phyloP scores from a whole-genome alignment of 257 asterid species.

The Mitragyna speciosa region DNA sequence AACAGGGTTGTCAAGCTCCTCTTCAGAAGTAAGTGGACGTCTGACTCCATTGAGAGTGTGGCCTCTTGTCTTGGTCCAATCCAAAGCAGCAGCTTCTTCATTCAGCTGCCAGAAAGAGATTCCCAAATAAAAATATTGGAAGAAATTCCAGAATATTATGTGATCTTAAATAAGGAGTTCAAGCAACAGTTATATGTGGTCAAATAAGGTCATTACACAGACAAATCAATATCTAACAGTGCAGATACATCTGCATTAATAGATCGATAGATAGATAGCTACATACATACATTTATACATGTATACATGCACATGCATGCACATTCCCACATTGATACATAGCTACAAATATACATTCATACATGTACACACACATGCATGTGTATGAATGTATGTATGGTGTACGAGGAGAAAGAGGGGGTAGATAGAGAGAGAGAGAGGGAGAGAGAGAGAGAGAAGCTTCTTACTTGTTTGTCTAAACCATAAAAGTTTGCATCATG shows the following conservation, averaged over 20 bases:
- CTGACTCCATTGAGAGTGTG: slow-evolving; percentile 51
- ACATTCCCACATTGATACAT: background rate
- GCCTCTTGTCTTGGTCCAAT: slow-evolving; percentile 86
- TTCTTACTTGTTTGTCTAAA: slow-evolving; percentile 68
- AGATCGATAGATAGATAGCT: background rate
- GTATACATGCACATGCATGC: background rate
- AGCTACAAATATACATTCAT: background rate
- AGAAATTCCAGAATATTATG: no score
- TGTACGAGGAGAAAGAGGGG: no score
- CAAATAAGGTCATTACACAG: no score
- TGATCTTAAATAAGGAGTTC: no score
- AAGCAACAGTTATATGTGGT: no score
- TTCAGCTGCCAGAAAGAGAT: slow-evolving; percentile 57
- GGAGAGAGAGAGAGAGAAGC: slow-evolving; percentile 5
- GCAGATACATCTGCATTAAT: background rate
- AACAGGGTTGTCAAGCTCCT: slow-evolving; percentile 37
- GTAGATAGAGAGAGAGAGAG: slow-evolving; percentile 6
- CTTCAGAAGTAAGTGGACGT: slow-evolving; percentile 40
- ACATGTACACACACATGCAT: background rate
- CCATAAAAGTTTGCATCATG: slow-evolving; percentile 78
- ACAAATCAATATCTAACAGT: background rate
- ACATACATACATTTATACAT: background rate
- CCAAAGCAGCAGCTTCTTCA: slow-evolving; percentile 74
- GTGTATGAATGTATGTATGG: background rate
- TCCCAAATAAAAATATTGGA: slow-evolving; percentile 1